A percentile compares a stretch with the other conserved stretches of the same genome.
phyloP scores from a whole-genome alignment of 441 rosid genomes.

The Erysimum pusillum region DNA sequence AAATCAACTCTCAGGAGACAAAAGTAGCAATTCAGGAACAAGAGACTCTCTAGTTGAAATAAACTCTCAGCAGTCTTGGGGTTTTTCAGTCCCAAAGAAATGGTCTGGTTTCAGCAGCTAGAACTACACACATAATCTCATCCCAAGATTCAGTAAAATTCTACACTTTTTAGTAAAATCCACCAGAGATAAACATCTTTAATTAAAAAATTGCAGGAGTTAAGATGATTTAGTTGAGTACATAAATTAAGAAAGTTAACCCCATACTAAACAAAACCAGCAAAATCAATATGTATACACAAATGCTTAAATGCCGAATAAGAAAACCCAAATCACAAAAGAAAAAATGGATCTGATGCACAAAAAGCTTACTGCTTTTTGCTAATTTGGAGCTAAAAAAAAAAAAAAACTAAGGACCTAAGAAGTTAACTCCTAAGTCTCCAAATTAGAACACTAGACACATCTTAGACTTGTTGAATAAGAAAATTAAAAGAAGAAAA shows the following conservation, averaged over 20 bases:
- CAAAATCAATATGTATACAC: not conserved
- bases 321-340: not conserved
- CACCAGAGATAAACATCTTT: not conserved
- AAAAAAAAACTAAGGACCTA: too few relatives aligned
- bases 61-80: not conserved
- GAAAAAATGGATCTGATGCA: constrained; percentile 11
- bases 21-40: not conserved
- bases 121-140: not conserved
- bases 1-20: constrained; percentile 12
- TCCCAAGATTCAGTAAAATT: constrained; percentile 4
- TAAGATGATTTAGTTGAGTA: not conserved
- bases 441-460: too few relatives aligned
- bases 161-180: not conserved
- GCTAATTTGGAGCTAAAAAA: constrained; percentile 10
- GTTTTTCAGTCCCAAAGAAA: not conserved
- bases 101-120: constrained; percentile 1
- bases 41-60: not conserved
- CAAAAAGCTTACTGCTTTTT: not conserved
- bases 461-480: not conserved
- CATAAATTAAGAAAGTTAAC: not conserved
- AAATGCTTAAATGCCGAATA: not conserved
- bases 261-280: not conserved
- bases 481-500: not conserved
- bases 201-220: not conserved
- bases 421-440: too few relatives aligned